A percentile compares a stretch with the other conserved stretches of the same genome.
phyloP scores from a whole-genome alignment of 1,284 basidiomycete genomes.

The Veloporphyrellus conicus region DNA sequence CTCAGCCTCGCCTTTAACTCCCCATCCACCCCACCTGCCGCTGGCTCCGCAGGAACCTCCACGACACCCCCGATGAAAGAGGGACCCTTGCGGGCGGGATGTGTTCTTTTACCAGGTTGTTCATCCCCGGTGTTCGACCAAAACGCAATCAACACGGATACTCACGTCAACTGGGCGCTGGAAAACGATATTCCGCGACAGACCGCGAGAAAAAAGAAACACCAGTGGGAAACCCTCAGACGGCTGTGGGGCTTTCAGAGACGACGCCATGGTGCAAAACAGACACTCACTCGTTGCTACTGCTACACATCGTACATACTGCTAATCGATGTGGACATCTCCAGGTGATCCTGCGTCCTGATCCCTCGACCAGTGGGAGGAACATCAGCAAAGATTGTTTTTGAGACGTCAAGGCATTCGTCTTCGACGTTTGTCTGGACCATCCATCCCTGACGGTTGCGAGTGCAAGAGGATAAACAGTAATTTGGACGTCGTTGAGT shows the following conservation, averaged over 20 bases:
- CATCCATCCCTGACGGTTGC: conserved; percentile 55
- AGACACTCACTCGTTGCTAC: conserved; percentile 12
- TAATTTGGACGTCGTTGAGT: conserved; percentile 68
- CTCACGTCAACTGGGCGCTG: conserved; percentile 5
- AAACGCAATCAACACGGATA: not conserved
- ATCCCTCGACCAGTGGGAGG: conserved; percentile 81
- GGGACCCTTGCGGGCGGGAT: conserved; percentile 47
- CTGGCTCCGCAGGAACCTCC: conserved; percentile 25
- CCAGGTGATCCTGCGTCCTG: conserved; percentile 88
- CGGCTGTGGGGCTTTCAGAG: conserved; percentile 6
- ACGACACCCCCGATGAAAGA: conserved; percentile 28
- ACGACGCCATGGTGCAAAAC: not conserved
- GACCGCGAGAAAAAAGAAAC: conserved; percentile 3
- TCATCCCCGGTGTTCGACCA: conserved; percentile 56
- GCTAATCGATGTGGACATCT: conserved; percentile 60
- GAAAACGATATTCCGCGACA: not conserved
- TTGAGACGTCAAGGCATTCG: conserved; percentile 51
- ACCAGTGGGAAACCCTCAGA: no score
- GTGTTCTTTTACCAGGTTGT: conserved; percentile 82
- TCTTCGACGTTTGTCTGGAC: conserved; percentile 90
- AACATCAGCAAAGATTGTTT: conserved; percentile 87
- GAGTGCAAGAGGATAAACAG: conserved; percentile 56
- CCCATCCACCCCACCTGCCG: conserved; percentile 59
- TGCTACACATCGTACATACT: conserved; percentile 16
- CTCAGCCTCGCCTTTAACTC: conserved; percentile 86